Evolutionary conservation across 176 grass and related monocot genomes (phyloP).

Genomic region (Typha latifolia): DNA sequence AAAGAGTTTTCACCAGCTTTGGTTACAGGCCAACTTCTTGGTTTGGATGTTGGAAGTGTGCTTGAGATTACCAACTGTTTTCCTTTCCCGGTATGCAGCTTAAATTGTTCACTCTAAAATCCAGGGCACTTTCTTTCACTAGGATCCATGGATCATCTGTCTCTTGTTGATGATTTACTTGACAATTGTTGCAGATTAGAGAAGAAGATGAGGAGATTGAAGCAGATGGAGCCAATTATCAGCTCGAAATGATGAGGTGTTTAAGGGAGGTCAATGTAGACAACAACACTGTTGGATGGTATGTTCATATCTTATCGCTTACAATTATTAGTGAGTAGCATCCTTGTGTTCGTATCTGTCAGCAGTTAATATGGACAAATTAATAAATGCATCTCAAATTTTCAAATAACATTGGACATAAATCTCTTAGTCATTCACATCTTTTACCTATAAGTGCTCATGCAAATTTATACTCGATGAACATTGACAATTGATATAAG

Average conservation of each 20-base stretch:
- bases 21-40: constrained; percentile 95
- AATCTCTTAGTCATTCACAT: too few relatives aligned
- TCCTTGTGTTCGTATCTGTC: neutral
- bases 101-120: constrained; percentile 4
- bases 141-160: neutral
- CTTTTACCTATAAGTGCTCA: too few relatives aligned
- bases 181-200: constrained; percentile 39
- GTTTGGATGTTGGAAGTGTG: constrained; percentile 95
- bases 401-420: too few relatives aligned
- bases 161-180: constrained; percentile 9
- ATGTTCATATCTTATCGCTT: constrained; percentile 13
- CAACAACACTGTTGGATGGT: constrained; percentile 99
- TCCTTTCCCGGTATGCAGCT: constrained; percentile 76
- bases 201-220: constrained; percentile 96
- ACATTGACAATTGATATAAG: too few relatives aligned
- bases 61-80: constrained; percentile 99
- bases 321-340: neutral
- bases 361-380: too few relatives aligned
- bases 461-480: too few relatives aligned
- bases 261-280: constrained; percentile 97
- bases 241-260: constrained; percentile 99
- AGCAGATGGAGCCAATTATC: constrained; percentile 96
- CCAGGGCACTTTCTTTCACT: too few relatives aligned
- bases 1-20: constrained; percentile 92
- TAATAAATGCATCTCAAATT: too few relatives aligned